Evolutionary conservation across 164 flowering plant species (phyloP).

Genomic region (Liquidambar formosana): DNA sequence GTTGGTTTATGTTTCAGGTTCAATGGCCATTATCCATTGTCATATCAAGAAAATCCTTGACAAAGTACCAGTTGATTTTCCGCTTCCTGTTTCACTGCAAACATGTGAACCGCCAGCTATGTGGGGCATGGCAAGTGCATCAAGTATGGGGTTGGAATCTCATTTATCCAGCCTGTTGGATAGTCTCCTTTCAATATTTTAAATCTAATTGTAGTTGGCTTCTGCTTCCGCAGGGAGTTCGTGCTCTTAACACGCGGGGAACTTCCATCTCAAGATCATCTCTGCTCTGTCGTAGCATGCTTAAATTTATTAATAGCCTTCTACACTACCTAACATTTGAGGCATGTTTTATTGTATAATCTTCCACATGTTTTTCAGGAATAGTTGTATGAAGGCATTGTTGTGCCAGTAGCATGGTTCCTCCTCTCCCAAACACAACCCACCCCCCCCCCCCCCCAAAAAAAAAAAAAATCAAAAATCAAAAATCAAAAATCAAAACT

Average conservation of each 20-base stretch:
- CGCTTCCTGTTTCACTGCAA: slow-evolving; percentile 92
- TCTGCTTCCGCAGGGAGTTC: slow-evolving; percentile 59
- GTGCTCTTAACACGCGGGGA: slow-evolving; percentile 70
- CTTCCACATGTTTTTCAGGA: background rate
- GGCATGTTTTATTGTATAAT: slow-evolving; percentile 37
- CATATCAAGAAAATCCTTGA: slow-evolving; percentile 83
- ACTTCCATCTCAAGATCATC: slow-evolving; percentile 82
- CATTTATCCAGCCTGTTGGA: slow-evolving; percentile 5
- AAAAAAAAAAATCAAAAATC: too few relatives aligned
- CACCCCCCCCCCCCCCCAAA: too few relatives aligned
- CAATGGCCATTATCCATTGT: slow-evolving; percentile 92
- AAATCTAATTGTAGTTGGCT: background rate
- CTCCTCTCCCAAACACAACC: too few relatives aligned
- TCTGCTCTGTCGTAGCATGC: slow-evolving; percentile 89
- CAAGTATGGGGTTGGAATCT: slow-evolving; percentile 56
- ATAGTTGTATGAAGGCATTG: background rate
- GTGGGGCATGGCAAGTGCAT: slow-evolving; percentile 98
- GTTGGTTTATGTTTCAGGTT: slow-evolving; percentile 48
- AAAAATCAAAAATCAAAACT: too few relatives aligned
- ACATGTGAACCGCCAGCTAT: slow-evolving; percentile 91
- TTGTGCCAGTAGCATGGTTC: background rate
- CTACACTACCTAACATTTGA: slow-evolving; percentile 94
- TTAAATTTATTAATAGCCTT: slow-evolving; percentile 91
- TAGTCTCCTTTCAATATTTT: background rate
- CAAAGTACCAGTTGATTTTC: slow-evolving; percentile 89